Evolutionary conservation across 208 protist species (phyloP), one percentile per base, ranked within the genome.

Genomic region (Crithidia sp.): DNA sequence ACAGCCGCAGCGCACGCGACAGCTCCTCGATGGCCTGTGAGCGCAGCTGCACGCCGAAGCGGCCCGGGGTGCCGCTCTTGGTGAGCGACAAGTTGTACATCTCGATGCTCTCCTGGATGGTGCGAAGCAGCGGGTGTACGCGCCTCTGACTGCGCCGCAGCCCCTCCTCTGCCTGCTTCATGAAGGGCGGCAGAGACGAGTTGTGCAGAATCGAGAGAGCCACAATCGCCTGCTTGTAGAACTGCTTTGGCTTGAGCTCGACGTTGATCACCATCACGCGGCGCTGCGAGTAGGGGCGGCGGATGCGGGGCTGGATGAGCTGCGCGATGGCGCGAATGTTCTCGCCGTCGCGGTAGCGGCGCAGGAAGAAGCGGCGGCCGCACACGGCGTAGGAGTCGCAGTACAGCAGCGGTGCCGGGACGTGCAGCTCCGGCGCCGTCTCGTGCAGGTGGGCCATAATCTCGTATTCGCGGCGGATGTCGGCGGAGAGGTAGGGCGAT

Each of bases 221-320:
- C 0, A 68, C 67, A 9, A 92, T 69, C 17, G 84, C 86, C 53
- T 77, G 79, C 53, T 71, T 75, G 71, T 81, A 94, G 60, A 94
- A 94, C 6, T 71, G 63, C 76, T 62, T 73, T 10, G 89, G 89
- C 17, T 83, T 79, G 57, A 92, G 83, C 73, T 90, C 85, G 39
- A 88, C 77, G 50, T 88, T 89, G 63, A 79, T 79, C 2, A 85
- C 81, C 43, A 88, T 60, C 13, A 75, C 76, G 53, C 89, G 89
- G 10, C 84, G 74, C 74, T 86, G 67, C 39, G 89, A 94, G 71
- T 90, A 94, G 5, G 89, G 86, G 44, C 89, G 86, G 52, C 78
- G 82, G 54, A 94, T 85, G 55, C 82, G 84, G 12, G 89, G 86
- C 79, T 88, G 84, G 52, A 91, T 89, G 49, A 94, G 82, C 76